phyloP scores from a whole-genome alignment of 345 rosid species.

The Aquilaria sinensis region DNA sequence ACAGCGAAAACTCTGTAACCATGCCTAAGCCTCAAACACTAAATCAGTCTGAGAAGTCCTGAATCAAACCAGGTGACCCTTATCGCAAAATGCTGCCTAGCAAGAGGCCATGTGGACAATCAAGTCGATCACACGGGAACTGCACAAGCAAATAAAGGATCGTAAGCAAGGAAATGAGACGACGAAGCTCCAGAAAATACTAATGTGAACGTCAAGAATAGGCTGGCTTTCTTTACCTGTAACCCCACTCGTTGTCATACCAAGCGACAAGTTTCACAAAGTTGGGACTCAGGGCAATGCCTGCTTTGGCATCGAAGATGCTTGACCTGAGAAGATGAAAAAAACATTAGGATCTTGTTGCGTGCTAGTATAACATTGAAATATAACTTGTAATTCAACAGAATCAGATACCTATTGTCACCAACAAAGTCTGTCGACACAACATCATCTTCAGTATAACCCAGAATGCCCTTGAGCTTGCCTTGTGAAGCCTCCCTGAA shows the following conservation, averaged over 20 bases:
- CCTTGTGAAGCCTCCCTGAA: slow-evolving; percentile 73
- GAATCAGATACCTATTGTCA: slow-evolving; percentile 45
- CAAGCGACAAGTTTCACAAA: slow-evolving; percentile 75
- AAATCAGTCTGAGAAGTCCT: too few species aligned
- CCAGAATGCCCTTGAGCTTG: slow-evolving; percentile 76
- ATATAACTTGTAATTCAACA: not conserved
- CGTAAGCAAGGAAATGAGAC: not conserved
- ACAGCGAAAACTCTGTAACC: too few species aligned
- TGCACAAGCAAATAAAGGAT: slow-evolving; percentile 22
- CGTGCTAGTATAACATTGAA: too few species aligned
- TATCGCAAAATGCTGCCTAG: not conserved
- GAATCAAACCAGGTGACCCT: too few species aligned
- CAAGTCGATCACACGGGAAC: slow-evolving; percentile 78
- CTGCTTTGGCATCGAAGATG: slow-evolving; percentile 95
- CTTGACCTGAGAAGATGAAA: slow-evolving; percentile 50
- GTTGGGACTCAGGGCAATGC: slow-evolving; percentile 63
- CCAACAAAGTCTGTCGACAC: slow-evolving; percentile 85
- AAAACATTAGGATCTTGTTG: not conserved
- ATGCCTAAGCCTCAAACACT: too few species aligned
- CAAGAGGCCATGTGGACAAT: slow-evolving; percentile 56
- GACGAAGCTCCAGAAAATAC: too few species aligned
- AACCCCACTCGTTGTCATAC: slow-evolving; percentile 97
- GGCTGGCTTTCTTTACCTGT: slow-evolving; percentile 40
- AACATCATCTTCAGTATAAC: slow-evolving; percentile 80
- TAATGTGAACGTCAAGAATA: too few species aligned